Evolutionary conservation across 768 basidiomycete genomes (phyloP).

Genomic region (Calvatia gigantea): DNA sequence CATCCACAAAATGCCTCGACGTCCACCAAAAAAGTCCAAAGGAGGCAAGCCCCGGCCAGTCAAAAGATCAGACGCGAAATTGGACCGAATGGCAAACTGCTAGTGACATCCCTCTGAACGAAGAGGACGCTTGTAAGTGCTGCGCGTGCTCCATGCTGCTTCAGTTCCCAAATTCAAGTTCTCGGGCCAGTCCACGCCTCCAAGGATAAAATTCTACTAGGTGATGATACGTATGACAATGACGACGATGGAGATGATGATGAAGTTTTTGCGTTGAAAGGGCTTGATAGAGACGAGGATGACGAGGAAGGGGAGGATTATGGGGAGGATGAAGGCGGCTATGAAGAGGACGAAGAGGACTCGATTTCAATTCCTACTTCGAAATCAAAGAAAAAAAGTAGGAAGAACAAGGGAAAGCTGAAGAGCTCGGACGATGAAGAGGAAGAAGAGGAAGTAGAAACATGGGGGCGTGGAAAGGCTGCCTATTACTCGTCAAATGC

Average conservation of each 20-base stretch:
- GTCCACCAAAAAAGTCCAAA: slow-evolving; percentile 36
- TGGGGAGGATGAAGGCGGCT: slow-evolving; percentile 27
- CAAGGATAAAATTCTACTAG: slow-evolving; percentile 74
- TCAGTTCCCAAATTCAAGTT: slow-evolving; percentile 3
- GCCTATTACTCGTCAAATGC: slow-evolving; percentile 90
- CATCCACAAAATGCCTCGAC: slow-evolving; percentile 41
- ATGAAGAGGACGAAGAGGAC: slow-evolving; percentile 35
- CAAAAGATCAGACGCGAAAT: slow-evolving; percentile 45
- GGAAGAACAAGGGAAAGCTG: slow-evolving; percentile 26
- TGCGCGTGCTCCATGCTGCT: slow-evolving; percentile 2
- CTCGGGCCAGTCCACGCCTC: slow-evolving; percentile 58
- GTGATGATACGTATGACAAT: slow-evolving; percentile 45
- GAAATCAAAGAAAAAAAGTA: slow-evolving; percentile 25
- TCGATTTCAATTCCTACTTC: slow-evolving; percentile 20
- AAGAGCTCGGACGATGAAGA: slow-evolving; percentile 27
- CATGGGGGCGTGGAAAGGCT: slow-evolving; percentile 78
- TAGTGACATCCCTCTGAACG: slow-evolving; percentile 71
- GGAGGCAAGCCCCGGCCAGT: slow-evolving; percentile 42
- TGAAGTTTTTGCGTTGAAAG: slow-evolving; percentile 76
- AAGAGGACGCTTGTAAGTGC: slow-evolving; percentile 73
- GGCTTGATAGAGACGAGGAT: slow-evolving; percentile 48
- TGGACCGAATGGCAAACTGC: slow-evolving; percentile 67
- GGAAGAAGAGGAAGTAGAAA: slow-evolving; percentile 57
- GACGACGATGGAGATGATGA: slow-evolving; percentile 65
- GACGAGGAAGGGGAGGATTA: slow-evolving; percentile 39